These are phyloP conservation scores for Paramarasmius palmivorus DNA, from an alignment of 1,284 basidiomycete species.

Conservation along the genomic window DNA sequence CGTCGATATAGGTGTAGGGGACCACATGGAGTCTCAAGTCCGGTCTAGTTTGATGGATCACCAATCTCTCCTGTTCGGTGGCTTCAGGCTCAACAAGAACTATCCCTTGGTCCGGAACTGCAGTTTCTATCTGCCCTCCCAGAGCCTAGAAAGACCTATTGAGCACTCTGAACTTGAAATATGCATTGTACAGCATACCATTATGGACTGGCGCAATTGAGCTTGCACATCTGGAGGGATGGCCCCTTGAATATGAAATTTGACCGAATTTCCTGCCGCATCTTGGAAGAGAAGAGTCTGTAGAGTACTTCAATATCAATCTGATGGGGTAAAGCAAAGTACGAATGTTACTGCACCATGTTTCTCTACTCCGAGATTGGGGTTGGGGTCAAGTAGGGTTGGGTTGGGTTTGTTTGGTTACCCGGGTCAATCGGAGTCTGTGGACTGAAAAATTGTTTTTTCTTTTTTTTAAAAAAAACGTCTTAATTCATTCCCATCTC, in stretches of 20 bases:
- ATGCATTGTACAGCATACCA: constrained; percentile 39
- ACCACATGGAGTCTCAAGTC: constrained; percentile 63
- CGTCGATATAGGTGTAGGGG: constrained; percentile 75
- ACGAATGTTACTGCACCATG: background rate
- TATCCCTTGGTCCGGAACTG: constrained; percentile 74
- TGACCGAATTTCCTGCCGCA: constrained; percentile 59
- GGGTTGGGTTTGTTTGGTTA: background rate
- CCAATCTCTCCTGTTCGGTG: constrained; percentile 68
- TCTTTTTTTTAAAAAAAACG: too few species aligned
- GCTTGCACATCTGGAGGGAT: constrained; percentile 66
- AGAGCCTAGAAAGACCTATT: constrained; percentile 43
- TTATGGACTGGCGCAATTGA: constrained; percentile 67
- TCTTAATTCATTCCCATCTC: too few species aligned
- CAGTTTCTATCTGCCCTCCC: constrained; percentile 73
- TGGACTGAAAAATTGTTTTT: too few species aligned
- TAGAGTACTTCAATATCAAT: background rate
- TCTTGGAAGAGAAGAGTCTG: constrained; percentile 56
- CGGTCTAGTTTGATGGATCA: constrained; percentile 69
- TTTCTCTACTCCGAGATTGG: constrained; percentile 2
- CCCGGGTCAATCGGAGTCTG: too few species aligned
- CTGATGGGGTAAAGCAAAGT: background rate
- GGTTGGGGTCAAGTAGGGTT: constrained; percentile 4
- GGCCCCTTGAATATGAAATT: constrained; percentile 81
- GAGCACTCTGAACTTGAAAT: background rate
- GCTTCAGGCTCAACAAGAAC: constrained; percentile 69